Evolutionary conservation across 495 filamentous ascomycete genomes (phyloP), one percentile per base, ranked within the genome.

Genomic region (Cercophora newfieldiana): DNA sequence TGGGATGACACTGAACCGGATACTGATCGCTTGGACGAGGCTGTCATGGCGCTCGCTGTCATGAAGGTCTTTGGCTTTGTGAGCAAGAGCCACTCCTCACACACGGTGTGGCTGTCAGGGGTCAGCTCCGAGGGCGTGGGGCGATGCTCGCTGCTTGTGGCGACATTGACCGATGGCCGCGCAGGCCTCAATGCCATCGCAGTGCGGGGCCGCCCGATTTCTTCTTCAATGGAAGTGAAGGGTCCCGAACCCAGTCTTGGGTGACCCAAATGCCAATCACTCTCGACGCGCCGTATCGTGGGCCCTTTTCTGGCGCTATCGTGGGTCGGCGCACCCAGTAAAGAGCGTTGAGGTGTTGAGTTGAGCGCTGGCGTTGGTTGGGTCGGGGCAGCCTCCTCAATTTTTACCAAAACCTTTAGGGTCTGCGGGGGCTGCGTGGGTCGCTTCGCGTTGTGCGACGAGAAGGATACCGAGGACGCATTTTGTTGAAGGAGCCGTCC

Each of bases 1-100:
- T 69, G 60, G n/a, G 44, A 62, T 1, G 59, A 55, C 1, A 69
- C 72, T 0, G 73, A 75, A n/a, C 67, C 67, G 10, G 67, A 65
- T 31, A 57, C 66, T 2, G 73, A 61, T n/a, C 63, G 59, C 19
- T 66, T 26, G 0, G 68, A 67, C 2, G 58, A 54, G 0, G 29
- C 8, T 16, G 64, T 14, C 0, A 18, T 48, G 4, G 61, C 28
- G 10, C 47, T 62, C 5, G 57, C 3, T 8, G 61, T 49, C 3
- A 37, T 12, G n/a, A n/a, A n/a, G 10, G 37, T 6, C 10, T 44
- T 44, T 2, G 37, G 37, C 37, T 44, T 44, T 2, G 37, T 44
- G 18, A 44, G 4, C 37, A 16, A 44, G 22, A 66, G 26, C 57
- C 33, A 47, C 18, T 69, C 59, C 21, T 31, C 49, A 25, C 14